Base-by-base conservation (phyloP, 1,284 basidiomycete genomes). In the Sanghuangporus weigelae region DNA sequence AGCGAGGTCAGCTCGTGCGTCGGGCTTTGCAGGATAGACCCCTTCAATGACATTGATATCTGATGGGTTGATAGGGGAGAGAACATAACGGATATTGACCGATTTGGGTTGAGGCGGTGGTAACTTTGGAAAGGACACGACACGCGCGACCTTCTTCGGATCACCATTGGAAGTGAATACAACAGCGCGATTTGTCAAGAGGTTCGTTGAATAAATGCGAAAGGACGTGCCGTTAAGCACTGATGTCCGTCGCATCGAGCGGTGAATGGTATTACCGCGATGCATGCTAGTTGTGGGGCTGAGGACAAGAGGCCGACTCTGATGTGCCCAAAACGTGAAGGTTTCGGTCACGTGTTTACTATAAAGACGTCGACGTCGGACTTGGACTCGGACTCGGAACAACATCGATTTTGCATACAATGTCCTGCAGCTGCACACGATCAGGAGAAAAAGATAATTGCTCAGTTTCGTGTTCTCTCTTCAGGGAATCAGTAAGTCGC, bases 31-130 rank as follows among this genome's bases (percentile, higher is more conserved):
- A 0, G 92, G 92, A 71, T 94, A 94, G 16, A 90, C 83, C 10
- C 93, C 93, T 73, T 93, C 87, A 49, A 93, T 81, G 51, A 91
- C 89, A 67, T 93, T 93, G 68, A 90, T 73, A 67, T 93, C 92
- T 8, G 90, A 84, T 1, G 91, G 91, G 71, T 93, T 93, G 62
- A 93, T 83, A 4, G 92, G 89, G 1, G 89, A 81, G n/a, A 92
- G 80, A n/a, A 87, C 74, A 71, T 89, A 86, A 66, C 80, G 80
- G 69, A 94, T 72, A 69, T 90, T 89, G 44, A 88, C 73, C 5
- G 86, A 81, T 56, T 79, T 75, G 8, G 82, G 76, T 12, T 78
- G 69, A 1, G 89, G 86, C 0, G 80, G 70, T 12, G 84, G 77
- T 2, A 89, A 77, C 1, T 78, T 66, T 0, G 82, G 81, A 68